A percentile compares a stretch with the other conserved stretches of the same genome.
phyloP scores from a whole-genome alignment of 352 stramenopile genomes.

The Globisporangium spiculum region DNA sequence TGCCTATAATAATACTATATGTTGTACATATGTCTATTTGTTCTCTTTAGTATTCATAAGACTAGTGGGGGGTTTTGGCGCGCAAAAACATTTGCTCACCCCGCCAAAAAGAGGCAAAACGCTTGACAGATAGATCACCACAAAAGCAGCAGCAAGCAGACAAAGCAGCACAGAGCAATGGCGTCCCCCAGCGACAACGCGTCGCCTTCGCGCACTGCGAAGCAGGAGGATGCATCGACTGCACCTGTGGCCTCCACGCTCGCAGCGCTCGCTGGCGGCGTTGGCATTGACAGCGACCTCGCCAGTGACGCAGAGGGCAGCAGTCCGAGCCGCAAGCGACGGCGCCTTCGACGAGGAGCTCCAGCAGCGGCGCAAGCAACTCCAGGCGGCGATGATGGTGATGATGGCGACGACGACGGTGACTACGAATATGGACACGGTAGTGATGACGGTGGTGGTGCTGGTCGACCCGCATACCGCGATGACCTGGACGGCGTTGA shows the following conservation, averaged over 20 bases:
- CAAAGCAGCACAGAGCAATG: background rate
- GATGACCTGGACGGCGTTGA: constrained; percentile 15
- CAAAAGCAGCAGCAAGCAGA: background rate
- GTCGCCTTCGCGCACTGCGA: background rate
- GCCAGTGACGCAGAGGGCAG: constrained; percentile 30
- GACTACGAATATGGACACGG: constrained; percentile 21
- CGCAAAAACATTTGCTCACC: background rate
- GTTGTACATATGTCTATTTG: too few relatives aligned
- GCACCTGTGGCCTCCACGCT: background rate
- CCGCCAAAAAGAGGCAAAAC: background rate
- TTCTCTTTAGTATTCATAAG: background rate
- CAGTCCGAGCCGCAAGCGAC: constrained; percentile 42
- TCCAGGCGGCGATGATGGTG: constrained; percentile 7
- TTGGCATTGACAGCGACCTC: constrained; percentile 11
- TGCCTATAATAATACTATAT: too few relatives aligned
- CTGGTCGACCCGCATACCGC: constrained; percentile 6
- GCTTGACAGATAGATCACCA: background rate
- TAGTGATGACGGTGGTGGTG: constrained; percentile 25
- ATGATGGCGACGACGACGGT: background rate
- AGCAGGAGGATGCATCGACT: background rate
- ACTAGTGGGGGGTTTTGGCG: background rate
- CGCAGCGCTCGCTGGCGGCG: background rate
- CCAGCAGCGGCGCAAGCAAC: constrained; percentile 3
- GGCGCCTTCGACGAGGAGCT: constrained; percentile 37
- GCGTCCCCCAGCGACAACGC: background rate